Percentiles rank a stretch among this genome's conserved stretches.
These are phyloP conservation scores for Cyberlindnera americana DNA, from an alignment of 805 yeast species.

Conservation along the genomic window DNA sequence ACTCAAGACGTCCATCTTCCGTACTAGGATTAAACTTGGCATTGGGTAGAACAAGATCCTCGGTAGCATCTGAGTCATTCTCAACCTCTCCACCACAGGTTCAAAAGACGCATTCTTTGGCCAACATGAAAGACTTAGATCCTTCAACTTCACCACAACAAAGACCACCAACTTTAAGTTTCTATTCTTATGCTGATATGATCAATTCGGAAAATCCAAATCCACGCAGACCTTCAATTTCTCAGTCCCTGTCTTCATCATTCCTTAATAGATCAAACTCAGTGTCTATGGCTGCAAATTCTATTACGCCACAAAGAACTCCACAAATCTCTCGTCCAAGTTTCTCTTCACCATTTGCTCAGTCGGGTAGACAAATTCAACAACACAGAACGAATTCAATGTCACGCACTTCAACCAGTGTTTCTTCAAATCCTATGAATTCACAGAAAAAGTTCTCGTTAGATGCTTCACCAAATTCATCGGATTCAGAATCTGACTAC, in stretches of 20 bases:
- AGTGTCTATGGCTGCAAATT: conserved; percentile 17
- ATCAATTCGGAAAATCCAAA: conserved; percentile 58
- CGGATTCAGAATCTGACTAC: conserved; percentile 28
- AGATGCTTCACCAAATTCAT: conserved; percentile 25
- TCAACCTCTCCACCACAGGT: conserved; percentile 17
- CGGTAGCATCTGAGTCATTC: conserved; percentile 12
- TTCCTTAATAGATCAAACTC: conserved; percentile 23
- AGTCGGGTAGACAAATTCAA: conserved; percentile 10
- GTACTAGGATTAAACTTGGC: conserved; percentile 44
- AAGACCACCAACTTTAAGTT: conserved; percentile 34
- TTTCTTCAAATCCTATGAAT: too few species aligned
- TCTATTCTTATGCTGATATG: conserved; percentile 80
- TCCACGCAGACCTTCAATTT: conserved; percentile 58
- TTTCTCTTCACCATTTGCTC: conserved; percentile 34
- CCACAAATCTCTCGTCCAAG: conserved; percentile 19
- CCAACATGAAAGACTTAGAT: conserved; percentile 23
- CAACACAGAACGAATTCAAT: conserved; percentile 19
- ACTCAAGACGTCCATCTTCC: conserved; percentile 55
- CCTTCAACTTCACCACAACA: conserved; percentile 14
- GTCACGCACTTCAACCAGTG: conserved; percentile 3
- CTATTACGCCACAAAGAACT: conserved; percentile 26
- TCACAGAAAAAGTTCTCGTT: conserved; percentile 21
- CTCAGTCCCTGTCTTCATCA: conserved; percentile 38
- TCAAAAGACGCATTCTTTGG: conserved; percentile 24
- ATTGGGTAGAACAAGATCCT: conserved; percentile 34